Percentiles rank a stretch among this genome's conserved stretches.
phyloP scores from a whole-genome alignment of 2,329 filamentous ascomycete species.

The Aspergillus persii region DNA sequence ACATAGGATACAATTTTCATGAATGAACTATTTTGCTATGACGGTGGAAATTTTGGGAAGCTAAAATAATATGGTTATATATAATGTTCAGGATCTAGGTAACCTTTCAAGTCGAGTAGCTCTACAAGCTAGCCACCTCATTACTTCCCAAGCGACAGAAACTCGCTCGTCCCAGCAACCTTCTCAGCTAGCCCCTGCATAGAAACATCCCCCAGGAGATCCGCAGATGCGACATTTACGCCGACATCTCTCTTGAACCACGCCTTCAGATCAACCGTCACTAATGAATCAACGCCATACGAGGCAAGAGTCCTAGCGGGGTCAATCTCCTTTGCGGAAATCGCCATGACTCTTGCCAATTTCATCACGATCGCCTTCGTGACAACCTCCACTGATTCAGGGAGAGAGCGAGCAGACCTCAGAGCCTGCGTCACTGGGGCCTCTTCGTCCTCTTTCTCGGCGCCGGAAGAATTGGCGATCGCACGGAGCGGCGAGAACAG shows the following conservation, averaged over 20 bases:
- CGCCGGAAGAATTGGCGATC: background rate
- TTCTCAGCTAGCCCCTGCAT: background rate
- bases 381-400: background rate
- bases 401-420: background rate
- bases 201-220: background rate
- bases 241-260: background rate
- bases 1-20: too few species aligned
- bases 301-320: background rate
- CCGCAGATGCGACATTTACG: background rate
- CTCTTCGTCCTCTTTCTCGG: background rate
- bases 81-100: too few species aligned
- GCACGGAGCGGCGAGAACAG: background rate
- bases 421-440: background rate
- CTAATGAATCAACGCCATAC: background rate
- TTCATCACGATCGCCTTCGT: background rate
- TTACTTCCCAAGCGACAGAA: background rate
- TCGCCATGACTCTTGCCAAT: background rate
- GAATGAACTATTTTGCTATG: too few species aligned
- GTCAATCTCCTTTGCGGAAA: background rate
- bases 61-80: too few species aligned
- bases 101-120: too few species aligned
- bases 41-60: too few species aligned
- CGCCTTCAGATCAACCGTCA: background rate
- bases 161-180: background rate
- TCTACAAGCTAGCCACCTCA: too few species aligned